Evolutionary conservation across 2,329 filamentous ascomycete genomes (phyloP).

Genomic region (Samsoniella hepiali): DNA sequence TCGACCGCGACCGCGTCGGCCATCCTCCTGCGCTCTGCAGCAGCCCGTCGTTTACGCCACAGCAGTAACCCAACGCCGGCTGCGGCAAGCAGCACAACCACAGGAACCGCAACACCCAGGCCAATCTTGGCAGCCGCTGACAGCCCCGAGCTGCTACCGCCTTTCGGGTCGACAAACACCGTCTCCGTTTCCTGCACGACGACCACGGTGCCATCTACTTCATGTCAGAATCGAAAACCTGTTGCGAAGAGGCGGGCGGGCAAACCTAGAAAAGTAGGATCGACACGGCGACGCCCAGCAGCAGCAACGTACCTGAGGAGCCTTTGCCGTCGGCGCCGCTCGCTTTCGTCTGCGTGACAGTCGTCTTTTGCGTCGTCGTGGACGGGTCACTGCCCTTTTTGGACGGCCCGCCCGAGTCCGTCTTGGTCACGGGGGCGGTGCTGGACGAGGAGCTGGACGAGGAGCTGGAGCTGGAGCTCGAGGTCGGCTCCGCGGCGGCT

Average conservation of each 20-base stretch:
- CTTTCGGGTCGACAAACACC: slow-evolving; percentile 2
- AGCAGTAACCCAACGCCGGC: not conserved
- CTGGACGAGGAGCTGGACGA: not conserved
- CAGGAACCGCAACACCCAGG: not conserved
- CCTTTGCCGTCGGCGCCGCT: slow-evolving; percentile 23
- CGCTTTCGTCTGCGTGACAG: slow-evolving; percentile 27
- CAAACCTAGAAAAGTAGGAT: slow-evolving; percentile 12
- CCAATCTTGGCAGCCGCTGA: slow-evolving; percentile 5
- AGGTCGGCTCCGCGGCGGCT: slow-evolving; percentile 22
- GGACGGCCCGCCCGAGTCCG: slow-evolving; percentile 20
- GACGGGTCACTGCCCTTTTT: not conserved
- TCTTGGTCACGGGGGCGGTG: slow-evolving; percentile 15
- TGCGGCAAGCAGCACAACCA: not conserved
- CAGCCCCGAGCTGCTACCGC: not conserved
- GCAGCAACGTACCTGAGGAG: slow-evolving; percentile 30
- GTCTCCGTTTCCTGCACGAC: slow-evolving; percentile 12
- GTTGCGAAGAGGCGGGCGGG: not conserved
- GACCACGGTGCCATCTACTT: not conserved
- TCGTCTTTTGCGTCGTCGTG: slow-evolving; percentile 26
- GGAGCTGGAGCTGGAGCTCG: slow-evolving; percentile 14
- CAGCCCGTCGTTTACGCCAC: slow-evolving; percentile 2
- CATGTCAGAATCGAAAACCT: not conserved
- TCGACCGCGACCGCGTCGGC: not conserved
- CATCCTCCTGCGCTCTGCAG: not conserved
- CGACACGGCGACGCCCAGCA: slow-evolving; percentile 21